phyloP scores from a whole-genome alignment of 2,329 filamentous ascomycete genomes.

The Claviceps purpurea region DNA sequence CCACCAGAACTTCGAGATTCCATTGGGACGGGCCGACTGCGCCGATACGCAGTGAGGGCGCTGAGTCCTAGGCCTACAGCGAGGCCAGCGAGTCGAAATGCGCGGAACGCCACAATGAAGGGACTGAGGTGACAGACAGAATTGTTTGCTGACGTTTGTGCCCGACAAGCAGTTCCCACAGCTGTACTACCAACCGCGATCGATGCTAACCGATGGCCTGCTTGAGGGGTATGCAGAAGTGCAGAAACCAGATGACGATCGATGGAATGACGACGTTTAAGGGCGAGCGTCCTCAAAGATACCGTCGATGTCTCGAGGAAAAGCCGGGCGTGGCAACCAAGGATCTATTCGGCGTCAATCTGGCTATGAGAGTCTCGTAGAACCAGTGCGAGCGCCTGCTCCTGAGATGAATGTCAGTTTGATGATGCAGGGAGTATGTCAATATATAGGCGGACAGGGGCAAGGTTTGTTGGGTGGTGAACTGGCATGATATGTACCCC shows the following conservation, averaged over 20 bases:
- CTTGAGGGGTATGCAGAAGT: not conserved
- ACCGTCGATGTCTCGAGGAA: not conserved
- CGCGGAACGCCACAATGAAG: constrained; percentile 41
- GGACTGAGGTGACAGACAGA: not conserved
- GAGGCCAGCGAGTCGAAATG: constrained; percentile 39
- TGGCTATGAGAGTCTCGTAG: not conserved
- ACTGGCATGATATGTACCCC: constrained; percentile 2
- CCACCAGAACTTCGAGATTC: constrained; percentile 15
- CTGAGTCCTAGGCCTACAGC: constrained; percentile 45
- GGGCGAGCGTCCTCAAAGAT: not conserved
- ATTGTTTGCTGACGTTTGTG: not conserved
- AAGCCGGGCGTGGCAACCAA: not conserved
- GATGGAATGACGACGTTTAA: not conserved
- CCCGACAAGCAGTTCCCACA: not conserved
- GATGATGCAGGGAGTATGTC: not conserved
- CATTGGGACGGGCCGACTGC: constrained; percentile 28
- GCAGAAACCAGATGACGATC: not conserved
- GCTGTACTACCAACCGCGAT: not conserved
- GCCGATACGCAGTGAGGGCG: constrained; percentile 41
- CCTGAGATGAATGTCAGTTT: not conserved
- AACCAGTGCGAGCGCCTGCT: not conserved
- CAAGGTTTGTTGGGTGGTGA: not conserved
- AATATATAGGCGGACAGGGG: not conserved
- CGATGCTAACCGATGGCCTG: not conserved
- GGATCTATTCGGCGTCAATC: not conserved